Conservation (phyloP, 164 flowering plant species). For the Brasenia schreberi region DNA sequence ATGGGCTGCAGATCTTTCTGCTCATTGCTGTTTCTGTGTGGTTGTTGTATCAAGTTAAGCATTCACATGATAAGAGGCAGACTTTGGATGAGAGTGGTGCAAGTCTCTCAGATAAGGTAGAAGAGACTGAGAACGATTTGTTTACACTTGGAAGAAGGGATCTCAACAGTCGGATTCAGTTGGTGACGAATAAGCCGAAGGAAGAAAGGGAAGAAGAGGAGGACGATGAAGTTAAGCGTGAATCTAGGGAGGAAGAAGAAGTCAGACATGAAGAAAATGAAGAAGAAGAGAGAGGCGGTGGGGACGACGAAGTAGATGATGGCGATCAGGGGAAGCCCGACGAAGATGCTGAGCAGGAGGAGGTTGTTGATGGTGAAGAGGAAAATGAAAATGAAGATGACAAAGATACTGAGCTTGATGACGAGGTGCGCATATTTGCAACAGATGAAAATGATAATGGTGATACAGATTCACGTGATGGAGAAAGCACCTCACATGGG, state of each 20-base stretch:
- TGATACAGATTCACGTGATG: background rate
- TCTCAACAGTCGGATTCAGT: constrained; percentile 12
- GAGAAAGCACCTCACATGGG: background rate
- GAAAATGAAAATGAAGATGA: constrained; percentile 9
- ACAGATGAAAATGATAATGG: constrained; percentile 10
- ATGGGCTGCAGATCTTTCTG: constrained; percentile 51
- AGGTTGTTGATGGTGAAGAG: constrained; percentile 4
- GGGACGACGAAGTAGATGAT: constrained; percentile 8
- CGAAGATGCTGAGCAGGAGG: constrained; percentile 10
- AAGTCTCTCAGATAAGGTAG: constrained; percentile 11
- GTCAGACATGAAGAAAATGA: constrained; percentile 19
- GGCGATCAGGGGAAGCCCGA: constrained; percentile 10
- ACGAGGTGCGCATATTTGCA: constrained; percentile 8
- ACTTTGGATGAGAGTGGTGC: constrained; percentile 17
- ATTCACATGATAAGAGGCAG: constrained; percentile 46
- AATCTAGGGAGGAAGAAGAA: constrained; percentile 23
- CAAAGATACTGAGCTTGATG: constrained; percentile 4
- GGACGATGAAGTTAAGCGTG: constrained; percentile 11
- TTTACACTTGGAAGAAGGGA: constrained; percentile 73
- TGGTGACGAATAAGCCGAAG: background rate
- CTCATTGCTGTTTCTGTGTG: constrained; percentile 64
- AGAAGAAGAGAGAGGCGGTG: constrained; percentile 11
- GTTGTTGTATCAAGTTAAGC: constrained; percentile 80
- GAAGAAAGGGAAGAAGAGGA: constrained; percentile 24
- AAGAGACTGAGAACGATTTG: constrained; percentile 12